These are phyloP conservation scores for Rhynchospora pubera DNA, from an alignment of 176 grass and related monocot genomes.

Conservation along the genomic window DNA sequence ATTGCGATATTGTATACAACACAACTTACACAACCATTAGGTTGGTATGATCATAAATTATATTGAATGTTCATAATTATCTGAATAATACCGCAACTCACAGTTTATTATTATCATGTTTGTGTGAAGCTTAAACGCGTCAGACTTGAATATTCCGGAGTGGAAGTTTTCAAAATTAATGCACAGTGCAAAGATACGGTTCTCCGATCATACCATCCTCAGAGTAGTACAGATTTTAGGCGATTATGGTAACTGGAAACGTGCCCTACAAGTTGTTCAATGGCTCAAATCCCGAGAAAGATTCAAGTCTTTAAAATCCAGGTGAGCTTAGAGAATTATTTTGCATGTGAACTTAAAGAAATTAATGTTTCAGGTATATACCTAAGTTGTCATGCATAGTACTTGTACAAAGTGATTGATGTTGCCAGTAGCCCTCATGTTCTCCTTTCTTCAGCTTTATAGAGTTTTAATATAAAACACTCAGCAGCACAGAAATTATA, in stretches of 20 bases:
- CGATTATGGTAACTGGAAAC: constrained; percentile 77
- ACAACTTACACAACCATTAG: not conserved
- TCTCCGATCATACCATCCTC: constrained; percentile 83
- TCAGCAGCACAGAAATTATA: not conserved
- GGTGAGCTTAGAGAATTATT: constrained; percentile 27
- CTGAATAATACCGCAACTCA: not conserved
- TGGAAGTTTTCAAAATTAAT: constrained; percentile 92
- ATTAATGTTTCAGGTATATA: not conserved
- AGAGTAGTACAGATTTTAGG: constrained; percentile 80
- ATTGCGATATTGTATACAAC: not conserved
- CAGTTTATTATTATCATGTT: constrained; percentile 32
- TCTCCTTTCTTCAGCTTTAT: not conserved
- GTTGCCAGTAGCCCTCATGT: not conserved
- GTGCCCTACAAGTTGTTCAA: constrained; percentile 84
- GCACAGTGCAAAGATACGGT: constrained; percentile 76
- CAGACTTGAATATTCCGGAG: constrained; percentile 83
- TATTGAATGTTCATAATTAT: not conserved
- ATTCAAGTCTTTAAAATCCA: constrained; percentile 83
- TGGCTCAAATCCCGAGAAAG: constrained; percentile 88
- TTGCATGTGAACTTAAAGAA: not conserved
- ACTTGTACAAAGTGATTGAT: not conserved
- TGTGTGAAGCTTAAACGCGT: constrained; percentile 74
- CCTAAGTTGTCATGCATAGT: not conserved
- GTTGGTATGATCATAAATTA: not conserved
- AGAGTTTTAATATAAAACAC: not conserved